Percentiles rank a stretch among this genome's conserved stretches.
Evolutionary conservation across 2,329 filamentous ascomycete species (phyloP).

Genomic region (Fusarium camptoceras): DNA sequence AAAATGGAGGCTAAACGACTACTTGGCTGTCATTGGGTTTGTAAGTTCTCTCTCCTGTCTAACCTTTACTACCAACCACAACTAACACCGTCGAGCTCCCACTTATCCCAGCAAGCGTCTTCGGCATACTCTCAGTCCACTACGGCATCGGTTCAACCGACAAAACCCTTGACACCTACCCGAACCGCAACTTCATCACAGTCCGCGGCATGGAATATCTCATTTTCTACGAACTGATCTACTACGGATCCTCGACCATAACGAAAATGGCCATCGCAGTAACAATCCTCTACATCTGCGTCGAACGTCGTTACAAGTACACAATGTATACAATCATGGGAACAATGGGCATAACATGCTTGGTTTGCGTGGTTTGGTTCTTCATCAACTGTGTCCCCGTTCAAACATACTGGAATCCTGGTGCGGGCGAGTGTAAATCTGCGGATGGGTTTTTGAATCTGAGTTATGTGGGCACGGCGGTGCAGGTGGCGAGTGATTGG

Average conservation of each 20-base stretch:
- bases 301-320: constrained; percentile 22
- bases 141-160: constrained; percentile 24
- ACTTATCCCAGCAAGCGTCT: constrained; percentile 20
- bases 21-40: constrained; percentile 22
- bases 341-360: constrained; percentile 6
- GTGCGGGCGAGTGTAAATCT: constrained; percentile 18
- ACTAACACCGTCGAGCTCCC: neutral
- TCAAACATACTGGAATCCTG: constrained; percentile 27
- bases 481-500: constrained; percentile 46
- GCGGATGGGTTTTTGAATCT: constrained; percentile 15
- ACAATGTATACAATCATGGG: constrained; percentile 26
- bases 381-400: constrained; percentile 28
- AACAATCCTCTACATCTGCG: constrained; percentile 30
- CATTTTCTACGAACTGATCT: constrained; percentile 22
- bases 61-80: too few species aligned
- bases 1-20: constrained; percentile 31
- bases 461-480: constrained; percentile 32
- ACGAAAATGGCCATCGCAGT: constrained; percentile 33
- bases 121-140: constrained; percentile 15
- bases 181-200: constrained; percentile 9
- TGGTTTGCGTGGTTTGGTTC: constrained; percentile 16
- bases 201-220: constrained; percentile 32
- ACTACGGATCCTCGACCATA: constrained; percentile 17
- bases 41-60: neutral
- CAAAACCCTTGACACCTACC: constrained; percentile 4